These are phyloP conservation scores for Casuarina equisetifolia DNA, from an alignment of 306 rosid genomes.

Conservation along the genomic window DNA sequence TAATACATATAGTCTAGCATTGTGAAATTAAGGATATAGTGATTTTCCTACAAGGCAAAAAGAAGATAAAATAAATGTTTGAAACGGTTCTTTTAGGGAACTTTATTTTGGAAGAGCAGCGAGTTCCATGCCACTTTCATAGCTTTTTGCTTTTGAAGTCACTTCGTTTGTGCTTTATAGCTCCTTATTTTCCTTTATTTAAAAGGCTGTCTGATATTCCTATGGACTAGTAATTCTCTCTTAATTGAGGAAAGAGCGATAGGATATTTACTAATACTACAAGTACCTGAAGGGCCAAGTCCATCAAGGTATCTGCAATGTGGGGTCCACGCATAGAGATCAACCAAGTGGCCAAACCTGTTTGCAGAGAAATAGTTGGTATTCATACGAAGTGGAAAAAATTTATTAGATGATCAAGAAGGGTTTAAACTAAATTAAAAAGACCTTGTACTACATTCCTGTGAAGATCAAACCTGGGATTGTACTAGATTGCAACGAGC, in stretches of 20 bases:
- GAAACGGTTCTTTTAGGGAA: slow-evolving; percentile 15
- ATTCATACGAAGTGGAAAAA: slow-evolving; percentile 12
- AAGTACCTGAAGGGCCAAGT: slow-evolving; percentile 69
- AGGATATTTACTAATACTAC: neutral
- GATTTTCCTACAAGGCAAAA: neutral
- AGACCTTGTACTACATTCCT: neutral
- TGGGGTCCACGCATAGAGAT: slow-evolving; percentile 93
- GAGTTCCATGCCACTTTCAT: neutral
- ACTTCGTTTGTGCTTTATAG: slow-evolving; percentile 9
- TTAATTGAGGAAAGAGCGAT: neutral
- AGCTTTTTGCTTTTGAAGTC: slow-evolving; percentile 5
- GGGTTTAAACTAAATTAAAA: neutral
- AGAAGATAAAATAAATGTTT: neutral
- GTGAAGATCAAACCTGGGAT: neutral
- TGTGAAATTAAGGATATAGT: neutral
- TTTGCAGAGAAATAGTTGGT: slow-evolving; percentile 17
- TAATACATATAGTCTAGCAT: neutral
- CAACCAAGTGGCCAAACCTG: slow-evolving; percentile 92
- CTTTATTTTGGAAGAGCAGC: slow-evolving; percentile 5
- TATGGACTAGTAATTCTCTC: slow-evolving; percentile 13
- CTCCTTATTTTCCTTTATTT: slow-evolving; percentile 1
- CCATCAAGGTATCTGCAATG: slow-evolving; percentile 92
- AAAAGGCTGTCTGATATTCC: neutral
- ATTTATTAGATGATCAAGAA: neutral
- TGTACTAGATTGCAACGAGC: neutral